Percentiles rank a stretch among this genome's conserved stretches.
Conservation (phyloP, 139 green algal species). For the Coelastrella sp. region DNA sequence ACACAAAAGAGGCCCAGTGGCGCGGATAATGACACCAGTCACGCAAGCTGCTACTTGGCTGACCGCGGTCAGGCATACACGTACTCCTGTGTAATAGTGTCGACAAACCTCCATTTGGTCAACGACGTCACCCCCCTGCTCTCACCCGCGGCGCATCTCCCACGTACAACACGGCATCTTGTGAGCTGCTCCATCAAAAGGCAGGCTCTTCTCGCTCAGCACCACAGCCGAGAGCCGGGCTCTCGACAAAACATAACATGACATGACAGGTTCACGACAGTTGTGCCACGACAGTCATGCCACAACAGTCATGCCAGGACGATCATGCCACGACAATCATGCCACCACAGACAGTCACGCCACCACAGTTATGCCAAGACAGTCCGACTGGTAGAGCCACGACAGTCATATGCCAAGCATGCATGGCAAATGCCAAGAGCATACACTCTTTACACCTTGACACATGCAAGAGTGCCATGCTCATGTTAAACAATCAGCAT, state of each 20-base stretch:
- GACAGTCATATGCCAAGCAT: no score
- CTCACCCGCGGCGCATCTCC: background rate
- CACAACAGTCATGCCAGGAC: background rate
- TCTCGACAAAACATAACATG: background rate
- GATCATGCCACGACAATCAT: background rate
- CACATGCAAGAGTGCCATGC: background rate
- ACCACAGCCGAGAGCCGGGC: background rate
- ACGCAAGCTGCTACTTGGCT: background rate
- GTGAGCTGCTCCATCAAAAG: background rate
- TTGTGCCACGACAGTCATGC: background rate
- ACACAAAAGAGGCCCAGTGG: background rate
- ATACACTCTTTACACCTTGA: background rate
- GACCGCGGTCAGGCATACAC: background rate
- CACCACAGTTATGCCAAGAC: background rate
- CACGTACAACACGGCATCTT: background rate
- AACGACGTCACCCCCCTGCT: background rate
- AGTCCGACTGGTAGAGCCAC: no score
- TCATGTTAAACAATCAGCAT: background rate
- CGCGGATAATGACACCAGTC: background rate
- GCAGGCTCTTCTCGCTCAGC: background rate
- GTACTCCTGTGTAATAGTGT: background rate
- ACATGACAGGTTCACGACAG: background rate
- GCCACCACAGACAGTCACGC: background rate
- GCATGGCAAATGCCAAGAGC: background rate
- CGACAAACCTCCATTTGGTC: background rate